Evolutionary conservation across 768 basidiomycete species (phyloP).

Genomic region (Podaxis mareebaensis): DNA sequence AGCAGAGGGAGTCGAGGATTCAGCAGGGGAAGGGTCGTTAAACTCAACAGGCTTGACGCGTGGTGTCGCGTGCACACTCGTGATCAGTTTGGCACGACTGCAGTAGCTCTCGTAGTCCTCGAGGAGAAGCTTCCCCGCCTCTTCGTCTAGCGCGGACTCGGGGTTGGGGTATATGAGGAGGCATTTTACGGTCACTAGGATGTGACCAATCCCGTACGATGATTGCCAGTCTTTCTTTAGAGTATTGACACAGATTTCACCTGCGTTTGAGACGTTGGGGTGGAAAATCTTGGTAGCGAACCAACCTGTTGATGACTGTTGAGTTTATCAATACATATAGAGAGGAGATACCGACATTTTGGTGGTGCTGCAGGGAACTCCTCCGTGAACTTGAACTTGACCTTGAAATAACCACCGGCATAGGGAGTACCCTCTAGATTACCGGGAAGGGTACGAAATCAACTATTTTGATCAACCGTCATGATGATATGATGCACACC

Average conservation of each 20-base stretch:
- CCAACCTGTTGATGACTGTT: conserved; percentile 56
- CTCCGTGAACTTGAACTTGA: conserved; percentile 87
- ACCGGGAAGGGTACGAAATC: background rate
- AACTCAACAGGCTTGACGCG: conserved; percentile 75
- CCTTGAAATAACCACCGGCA: conserved; percentile 65
- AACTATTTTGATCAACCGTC: conserved; percentile 13
- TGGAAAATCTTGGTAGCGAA: conserved; percentile 96
- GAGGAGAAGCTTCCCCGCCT: conserved; percentile 88
- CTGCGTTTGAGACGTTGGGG: conserved; percentile 86
- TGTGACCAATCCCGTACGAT: conserved; percentile 87
- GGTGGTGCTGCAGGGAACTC: conserved; percentile 95
- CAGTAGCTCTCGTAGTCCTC: conserved; percentile 91
- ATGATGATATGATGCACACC: conserved; percentile 47
- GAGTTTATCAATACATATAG: background rate
- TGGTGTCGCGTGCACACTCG: conserved; percentile 88
- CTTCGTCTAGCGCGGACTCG: conserved; percentile 94
- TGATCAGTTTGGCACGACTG: conserved; percentile 84
- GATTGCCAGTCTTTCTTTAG: conserved; percentile 97
- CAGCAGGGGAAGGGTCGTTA: conserved; percentile 39
- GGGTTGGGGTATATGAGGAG: conserved; percentile 96
- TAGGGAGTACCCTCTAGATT: conserved; percentile 61
- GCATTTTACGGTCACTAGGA: conserved; percentile 91
- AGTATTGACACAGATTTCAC: conserved; percentile 97
- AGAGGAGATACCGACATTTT: conserved; percentile 64
- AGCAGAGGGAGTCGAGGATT: conserved; percentile 18